A percentile compares a stretch with the other conserved stretches of the same genome.
Evolutionary conservation across 2,329 filamentous ascomycete genomes (phyloP).

Genomic region (Paecilomyces formosus): DNA sequence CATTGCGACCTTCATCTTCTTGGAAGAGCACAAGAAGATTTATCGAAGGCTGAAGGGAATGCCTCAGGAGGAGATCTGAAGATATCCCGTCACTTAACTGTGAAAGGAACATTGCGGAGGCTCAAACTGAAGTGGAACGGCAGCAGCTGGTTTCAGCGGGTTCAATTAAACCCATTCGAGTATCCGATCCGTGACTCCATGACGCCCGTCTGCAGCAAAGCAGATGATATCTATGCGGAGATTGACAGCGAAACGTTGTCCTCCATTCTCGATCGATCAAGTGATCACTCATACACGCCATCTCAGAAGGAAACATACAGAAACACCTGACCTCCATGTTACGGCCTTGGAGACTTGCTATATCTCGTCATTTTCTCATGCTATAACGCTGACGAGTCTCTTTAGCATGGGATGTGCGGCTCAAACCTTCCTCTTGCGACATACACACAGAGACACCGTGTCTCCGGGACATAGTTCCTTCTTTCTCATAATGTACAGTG

Average conservation of each 20-base stretch:
- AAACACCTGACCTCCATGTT: background rate
- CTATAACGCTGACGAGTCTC: background rate
- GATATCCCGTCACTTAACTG: background rate
- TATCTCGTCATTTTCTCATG: background rate
- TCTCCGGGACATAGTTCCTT: too few relatives aligned
- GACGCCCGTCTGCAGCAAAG: background rate
- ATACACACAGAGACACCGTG: background rate
- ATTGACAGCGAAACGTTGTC: background rate
- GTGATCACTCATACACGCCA: background rate
- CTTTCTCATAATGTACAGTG: background rate
- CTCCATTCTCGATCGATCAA: background rate
- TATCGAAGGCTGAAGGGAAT: conserved; percentile 41
- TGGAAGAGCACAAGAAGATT: conserved; percentile 61
- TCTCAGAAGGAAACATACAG: background rate
- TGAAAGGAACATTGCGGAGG: background rate
- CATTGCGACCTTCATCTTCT: conserved; percentile 58
- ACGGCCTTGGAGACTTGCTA: background rate
- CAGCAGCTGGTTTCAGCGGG: background rate
- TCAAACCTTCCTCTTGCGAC: background rate
- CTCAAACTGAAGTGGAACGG: background rate
- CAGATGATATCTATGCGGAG: background rate
- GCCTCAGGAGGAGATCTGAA: conserved; percentile 49
- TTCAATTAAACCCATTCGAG: background rate
- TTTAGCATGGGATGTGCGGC: background rate
- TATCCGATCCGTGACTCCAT: background rate